Conservation (phyloP, 2,329 filamentous ascomycete species). For the Xylariales sp. region DNA sequence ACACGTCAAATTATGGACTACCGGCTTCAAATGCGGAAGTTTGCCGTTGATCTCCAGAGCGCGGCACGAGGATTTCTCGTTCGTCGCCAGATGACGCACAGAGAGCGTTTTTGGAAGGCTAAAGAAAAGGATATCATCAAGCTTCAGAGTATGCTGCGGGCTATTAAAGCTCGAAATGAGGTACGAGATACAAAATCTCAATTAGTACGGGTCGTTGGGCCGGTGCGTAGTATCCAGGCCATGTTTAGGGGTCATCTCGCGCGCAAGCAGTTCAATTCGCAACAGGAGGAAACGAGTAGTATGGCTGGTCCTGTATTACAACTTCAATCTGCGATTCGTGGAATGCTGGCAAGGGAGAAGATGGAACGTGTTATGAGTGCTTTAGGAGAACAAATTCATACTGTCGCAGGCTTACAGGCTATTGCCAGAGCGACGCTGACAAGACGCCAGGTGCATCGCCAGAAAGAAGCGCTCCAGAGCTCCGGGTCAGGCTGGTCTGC, state of each 20-base stretch:
- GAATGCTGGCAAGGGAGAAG: slow-evolving; percentile 70
- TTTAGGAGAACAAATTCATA: slow-evolving; percentile 43
- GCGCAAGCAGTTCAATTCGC: slow-evolving; percentile 66
- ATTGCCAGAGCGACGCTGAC: slow-evolving; percentile 71
- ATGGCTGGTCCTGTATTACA: slow-evolving; percentile 64
- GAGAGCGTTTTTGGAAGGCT: slow-evolving; percentile 75
- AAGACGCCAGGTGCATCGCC: slow-evolving; percentile 63
- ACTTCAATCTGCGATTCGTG: slow-evolving; percentile 76
- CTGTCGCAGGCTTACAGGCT: slow-evolving; percentile 66
- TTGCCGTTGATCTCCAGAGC: slow-evolving; percentile 84
- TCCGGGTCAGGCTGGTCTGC: slow-evolving; percentile 63
- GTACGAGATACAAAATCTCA: slow-evolving; percentile 67
- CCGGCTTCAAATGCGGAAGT: slow-evolving; percentile 82
- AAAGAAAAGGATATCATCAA: slow-evolving; percentile 78
- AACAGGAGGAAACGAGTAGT: slow-evolving; percentile 66
- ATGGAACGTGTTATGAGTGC: slow-evolving; percentile 53
- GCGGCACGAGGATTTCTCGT: slow-evolving; percentile 79
- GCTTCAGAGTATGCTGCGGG: slow-evolving; percentile 84
- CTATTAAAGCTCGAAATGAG: slow-evolving; percentile 71
- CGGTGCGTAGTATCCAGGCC: slow-evolving; percentile 74
- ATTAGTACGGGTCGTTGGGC: slow-evolving; percentile 70
- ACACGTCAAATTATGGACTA: slow-evolving; percentile 85
- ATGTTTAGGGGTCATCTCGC: slow-evolving; percentile 74
- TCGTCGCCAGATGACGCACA: slow-evolving; percentile 70
- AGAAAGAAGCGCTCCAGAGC: slow-evolving; percentile 63